Conservation (phyloP, 352 stramenopile genomes). For the Elongisporangium senticosum region DNA sequence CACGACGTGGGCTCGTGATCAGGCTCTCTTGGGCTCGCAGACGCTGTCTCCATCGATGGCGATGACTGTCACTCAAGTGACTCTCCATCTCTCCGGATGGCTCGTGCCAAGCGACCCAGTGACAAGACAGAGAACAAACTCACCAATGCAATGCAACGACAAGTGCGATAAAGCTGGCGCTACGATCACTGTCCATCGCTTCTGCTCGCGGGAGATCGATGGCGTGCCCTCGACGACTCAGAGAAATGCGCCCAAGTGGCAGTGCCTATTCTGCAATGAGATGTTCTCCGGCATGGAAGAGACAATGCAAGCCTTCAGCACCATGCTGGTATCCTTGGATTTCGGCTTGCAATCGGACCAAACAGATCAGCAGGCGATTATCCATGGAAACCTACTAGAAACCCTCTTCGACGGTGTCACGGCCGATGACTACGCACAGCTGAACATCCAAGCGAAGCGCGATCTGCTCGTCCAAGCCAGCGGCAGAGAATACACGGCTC, state of each 20-base stretch:
- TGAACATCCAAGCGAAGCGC: constrained; percentile 35
- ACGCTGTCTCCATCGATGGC: no score
- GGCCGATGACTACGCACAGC: constrained; percentile 40
- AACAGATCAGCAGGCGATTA: constrained; percentile 26
- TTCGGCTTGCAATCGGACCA: constrained; percentile 16
- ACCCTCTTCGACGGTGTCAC: constrained; percentile 26
- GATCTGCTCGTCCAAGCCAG: constrained; percentile 18
- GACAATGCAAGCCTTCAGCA: constrained; percentile 37
- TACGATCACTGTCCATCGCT: constrained; percentile 38
- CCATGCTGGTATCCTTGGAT: constrained; percentile 36
- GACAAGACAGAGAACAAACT: not conserved
- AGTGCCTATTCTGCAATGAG: constrained; percentile 47
- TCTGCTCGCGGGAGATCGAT: constrained; percentile 17
- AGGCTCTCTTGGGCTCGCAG: constrained; percentile 1
- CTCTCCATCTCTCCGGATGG: constrained; percentile 17
- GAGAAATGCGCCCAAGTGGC: constrained; percentile 26
- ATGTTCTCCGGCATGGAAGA: constrained; percentile 44
- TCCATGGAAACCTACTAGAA: constrained; percentile 34
- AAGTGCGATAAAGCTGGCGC: constrained; percentile 40
- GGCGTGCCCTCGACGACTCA: constrained; percentile 6
- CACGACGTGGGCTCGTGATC: constrained; percentile 12
- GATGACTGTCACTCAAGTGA: not conserved
- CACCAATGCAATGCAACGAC: constrained; percentile 24
- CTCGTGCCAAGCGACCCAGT: constrained; percentile 24
- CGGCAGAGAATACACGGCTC: constrained; percentile 23